A percentile compares a stretch with the other conserved stretches of the same genome.
These are phyloP conservation scores for Rhizoclosmatium sp. DNA, from an alignment of 192 early-diverging fungal species.

Conservation along the genomic window DNA sequence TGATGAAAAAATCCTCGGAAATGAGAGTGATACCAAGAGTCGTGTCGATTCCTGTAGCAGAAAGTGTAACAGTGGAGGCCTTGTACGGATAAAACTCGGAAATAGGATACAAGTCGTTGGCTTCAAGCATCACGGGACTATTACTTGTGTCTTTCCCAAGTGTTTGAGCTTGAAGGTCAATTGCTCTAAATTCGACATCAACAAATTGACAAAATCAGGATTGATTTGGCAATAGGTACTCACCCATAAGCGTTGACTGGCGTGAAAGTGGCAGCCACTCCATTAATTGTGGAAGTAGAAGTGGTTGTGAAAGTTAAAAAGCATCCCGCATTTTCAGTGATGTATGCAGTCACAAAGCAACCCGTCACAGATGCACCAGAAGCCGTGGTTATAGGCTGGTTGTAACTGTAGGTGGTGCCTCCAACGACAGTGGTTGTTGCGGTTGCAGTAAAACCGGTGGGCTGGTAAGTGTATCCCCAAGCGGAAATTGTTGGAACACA, in stretches of 20 bases:
- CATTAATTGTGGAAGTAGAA: not conserved
- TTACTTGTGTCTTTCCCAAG: no score
- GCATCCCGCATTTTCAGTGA: not conserved
- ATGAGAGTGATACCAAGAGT: not conserved
- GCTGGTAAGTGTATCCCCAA: not conserved
- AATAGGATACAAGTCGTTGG: not conserved
- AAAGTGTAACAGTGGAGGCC: not conserved
- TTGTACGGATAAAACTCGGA: not conserved
- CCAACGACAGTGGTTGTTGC: not conserved
- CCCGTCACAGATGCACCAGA: not conserved
- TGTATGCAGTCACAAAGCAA: not conserved
- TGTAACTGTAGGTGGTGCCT: not conserved
- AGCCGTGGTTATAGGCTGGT: not conserved
- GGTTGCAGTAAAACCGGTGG: not conserved
- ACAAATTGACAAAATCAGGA: not conserved
- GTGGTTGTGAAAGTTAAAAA: not conserved
- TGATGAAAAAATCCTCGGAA: conserved; percentile 2
- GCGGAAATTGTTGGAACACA: conserved; percentile 1
- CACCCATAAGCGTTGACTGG: not conserved
- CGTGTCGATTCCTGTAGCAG: not conserved
- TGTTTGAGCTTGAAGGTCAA: not conserved
- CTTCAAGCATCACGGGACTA: not conserved
- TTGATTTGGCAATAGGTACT: not conserved
- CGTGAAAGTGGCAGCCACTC: not conserved
- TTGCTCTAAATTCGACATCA: not conserved